phyloP scores from a whole-genome alignment of 2,329 filamentous ascomycete genomes.

The Stromatinia cepivora region DNA sequence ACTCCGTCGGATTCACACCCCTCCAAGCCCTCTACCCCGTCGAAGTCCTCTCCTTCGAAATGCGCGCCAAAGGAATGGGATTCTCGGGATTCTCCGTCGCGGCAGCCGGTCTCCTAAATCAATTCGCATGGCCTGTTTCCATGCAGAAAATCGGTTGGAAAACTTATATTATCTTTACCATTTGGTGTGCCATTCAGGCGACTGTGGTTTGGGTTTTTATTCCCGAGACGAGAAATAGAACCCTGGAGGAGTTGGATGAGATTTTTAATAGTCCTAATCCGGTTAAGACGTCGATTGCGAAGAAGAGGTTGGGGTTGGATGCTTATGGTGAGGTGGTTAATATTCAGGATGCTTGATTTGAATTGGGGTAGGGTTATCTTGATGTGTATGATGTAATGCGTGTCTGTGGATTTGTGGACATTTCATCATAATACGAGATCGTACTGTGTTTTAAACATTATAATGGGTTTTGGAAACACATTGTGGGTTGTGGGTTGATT shows the following conservation, averaged over 20 bases:
- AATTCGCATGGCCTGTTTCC: slow-evolving; percentile 50
- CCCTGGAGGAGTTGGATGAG: slow-evolving; percentile 55
- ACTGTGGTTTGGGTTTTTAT: slow-evolving; percentile 51
- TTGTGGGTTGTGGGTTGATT: not conserved
- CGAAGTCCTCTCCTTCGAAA: slow-evolving; percentile 55
- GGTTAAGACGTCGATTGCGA: slow-evolving; percentile 48
- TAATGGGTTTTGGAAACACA: too few relatives aligned
- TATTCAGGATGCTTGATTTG: slow-evolving; percentile 22
- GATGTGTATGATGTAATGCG: not conserved
- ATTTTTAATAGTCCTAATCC: slow-evolving; percentile 49
- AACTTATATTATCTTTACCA: slow-evolving; percentile 54
- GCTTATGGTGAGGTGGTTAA: slow-evolving; percentile 28
- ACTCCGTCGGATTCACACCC: slow-evolving; percentile 50
- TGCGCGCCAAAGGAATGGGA: slow-evolving; percentile 57
- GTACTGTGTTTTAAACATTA: too few relatives aligned
- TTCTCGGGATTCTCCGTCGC: slow-evolving; percentile 47
- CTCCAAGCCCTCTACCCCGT: slow-evolving; percentile 53
- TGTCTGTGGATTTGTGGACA: too few relatives aligned
- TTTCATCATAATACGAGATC: too few relatives aligned
- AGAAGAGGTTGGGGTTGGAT: slow-evolving; percentile 44
- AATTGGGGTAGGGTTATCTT: not conserved
- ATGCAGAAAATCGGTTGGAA: slow-evolving; percentile 54
- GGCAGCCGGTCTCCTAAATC: slow-evolving; percentile 46
- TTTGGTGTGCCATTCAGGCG: slow-evolving; percentile 47
- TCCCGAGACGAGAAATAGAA: slow-evolving; percentile 52